Conservation (phyloP, 164 flowering plant species). For the Echeveria elegans region DNA sequence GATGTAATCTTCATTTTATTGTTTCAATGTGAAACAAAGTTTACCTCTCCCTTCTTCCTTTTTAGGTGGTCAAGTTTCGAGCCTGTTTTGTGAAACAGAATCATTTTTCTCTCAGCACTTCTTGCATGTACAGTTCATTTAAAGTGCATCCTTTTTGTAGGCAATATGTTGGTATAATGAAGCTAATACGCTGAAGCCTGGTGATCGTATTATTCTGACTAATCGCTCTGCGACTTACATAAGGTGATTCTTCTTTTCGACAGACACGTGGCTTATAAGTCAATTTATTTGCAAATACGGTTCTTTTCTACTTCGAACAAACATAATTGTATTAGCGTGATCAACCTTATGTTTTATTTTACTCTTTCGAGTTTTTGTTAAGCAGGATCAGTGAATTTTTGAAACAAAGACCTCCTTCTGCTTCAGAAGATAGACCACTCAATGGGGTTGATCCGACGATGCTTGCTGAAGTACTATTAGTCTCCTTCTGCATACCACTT, state of each 20-base stretch:
- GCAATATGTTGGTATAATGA: constrained; percentile 63
- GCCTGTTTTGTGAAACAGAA: background rate
- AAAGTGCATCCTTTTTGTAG: constrained; percentile 38
- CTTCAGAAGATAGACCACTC: constrained; percentile 68
- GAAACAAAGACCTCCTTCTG: constrained; percentile 55
- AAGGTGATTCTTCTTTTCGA: constrained; percentile 52
- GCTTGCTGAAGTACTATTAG: constrained; percentile 66
- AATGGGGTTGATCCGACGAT: constrained; percentile 85
- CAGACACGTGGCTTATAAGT: background rate
- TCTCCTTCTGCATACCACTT: background rate
- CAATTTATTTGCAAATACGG: background rate
- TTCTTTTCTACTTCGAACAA: no score
- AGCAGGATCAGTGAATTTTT: constrained; percentile 61
- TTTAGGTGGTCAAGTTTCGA: no score
- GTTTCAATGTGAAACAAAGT: no score
- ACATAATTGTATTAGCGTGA: no score
- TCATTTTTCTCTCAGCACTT: no score
- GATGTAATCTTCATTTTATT: no score
- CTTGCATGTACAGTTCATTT: no score
- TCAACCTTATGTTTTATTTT: no score
- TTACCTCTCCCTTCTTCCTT: no score
- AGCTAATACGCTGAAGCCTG: constrained; percentile 60
- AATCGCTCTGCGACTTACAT: constrained; percentile 72
- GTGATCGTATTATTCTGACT: constrained; percentile 65
- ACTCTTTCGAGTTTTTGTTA: no score